These are phyloP conservation scores for Xylaria palmicola DNA, from an alignment of 495 filamentous ascomycete genomes.

Conservation along the genomic window DNA sequence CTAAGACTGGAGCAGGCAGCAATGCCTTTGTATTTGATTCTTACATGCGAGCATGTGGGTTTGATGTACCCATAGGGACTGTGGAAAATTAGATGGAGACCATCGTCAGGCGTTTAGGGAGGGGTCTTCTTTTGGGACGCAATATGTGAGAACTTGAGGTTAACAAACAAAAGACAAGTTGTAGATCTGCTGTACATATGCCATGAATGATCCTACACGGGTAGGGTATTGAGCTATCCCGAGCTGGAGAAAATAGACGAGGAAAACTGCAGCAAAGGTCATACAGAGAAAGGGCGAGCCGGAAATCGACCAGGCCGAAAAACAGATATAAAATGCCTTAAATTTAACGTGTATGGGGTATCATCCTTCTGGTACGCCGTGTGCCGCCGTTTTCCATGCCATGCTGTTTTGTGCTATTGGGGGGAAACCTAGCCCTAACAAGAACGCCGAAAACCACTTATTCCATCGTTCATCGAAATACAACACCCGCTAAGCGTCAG, in stretches of 20 bases:
- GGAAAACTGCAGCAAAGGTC: not conserved
- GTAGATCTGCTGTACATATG: conserved; percentile 12
- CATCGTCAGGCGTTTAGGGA: conserved; percentile 3
- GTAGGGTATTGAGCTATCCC: not conserved
- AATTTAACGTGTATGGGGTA: conserved; percentile 22
- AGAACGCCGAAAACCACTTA: not conserved
- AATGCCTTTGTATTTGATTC: conserved; percentile 10
- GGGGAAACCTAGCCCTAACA: not conserved
- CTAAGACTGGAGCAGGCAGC: conserved; percentile 9
- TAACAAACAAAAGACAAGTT: not conserved
- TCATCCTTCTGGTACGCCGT: conserved; percentile 17
- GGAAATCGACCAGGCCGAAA: too few species aligned
- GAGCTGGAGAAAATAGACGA: not conserved
- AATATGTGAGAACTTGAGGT: not conserved
- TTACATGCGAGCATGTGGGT: conserved; percentile 10
- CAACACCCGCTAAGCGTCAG: not conserved
- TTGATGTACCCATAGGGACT: conserved; percentile 4
- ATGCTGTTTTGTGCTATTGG: not conserved
- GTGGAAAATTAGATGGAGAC: conserved; percentile 2
- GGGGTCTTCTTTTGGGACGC: not conserved
- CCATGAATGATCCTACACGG: not conserved
- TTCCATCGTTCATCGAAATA: not conserved
- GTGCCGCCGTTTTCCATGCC: not conserved
- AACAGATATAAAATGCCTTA: not conserved
- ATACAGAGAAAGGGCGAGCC: conserved; percentile 3